Base-by-base conservation (phyloP, 1,284 basidiomycete species). In the Phellinidium pouzarii region DNA sequence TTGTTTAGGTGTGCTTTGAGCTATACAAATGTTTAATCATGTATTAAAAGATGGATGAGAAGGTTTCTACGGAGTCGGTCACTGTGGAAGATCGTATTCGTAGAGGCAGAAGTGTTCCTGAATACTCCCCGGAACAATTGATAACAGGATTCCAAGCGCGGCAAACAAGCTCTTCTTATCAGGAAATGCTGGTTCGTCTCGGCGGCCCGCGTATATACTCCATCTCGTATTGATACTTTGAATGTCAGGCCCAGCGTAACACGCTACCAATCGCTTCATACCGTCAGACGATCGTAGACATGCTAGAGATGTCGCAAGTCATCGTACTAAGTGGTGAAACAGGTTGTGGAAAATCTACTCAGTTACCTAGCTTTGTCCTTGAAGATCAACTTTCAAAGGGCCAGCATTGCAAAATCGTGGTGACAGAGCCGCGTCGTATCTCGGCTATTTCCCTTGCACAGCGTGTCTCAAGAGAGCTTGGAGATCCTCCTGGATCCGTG, bases 291-390 rank as follows among this genome's bases (percentile, higher is more conserved):
- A 96, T 99, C 50, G 71, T 91, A 19, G 72, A 80, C 4, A 77
- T 79, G 0, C 70, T 99, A 43, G 84, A 89, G 44, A 68, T 73
- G n/a, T 84, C 84, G 4, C 94, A 96, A 63, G 80, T 97, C 14
- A 75, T 98, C 37, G 94, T 99, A 0, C 75, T 99, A 0, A 95
- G 93, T 62, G 96, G 96, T 42, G 96, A 99, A 71, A 99, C 96
- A 3, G 96, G 96, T 61, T 99, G 93, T 63, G 96, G 95, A 12
- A 99, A 99, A 71, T 97, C 94, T 1, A 99, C 96, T 0, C 96
- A 99, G 71, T 80, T 99, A 3, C 96, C 96, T 1, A 79, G 91
- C 0, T 99, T 93, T 71, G 89, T 99, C 56, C 77, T 99, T 7
- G 96, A 99, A 66, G 83, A 96, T 64, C 84, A 91, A 50, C 78